These are phyloP conservation scores for Tuber melanosporum DNA, from an alignment of 495 filamentous ascomycete species.

Conservation along the genomic window DNA sequence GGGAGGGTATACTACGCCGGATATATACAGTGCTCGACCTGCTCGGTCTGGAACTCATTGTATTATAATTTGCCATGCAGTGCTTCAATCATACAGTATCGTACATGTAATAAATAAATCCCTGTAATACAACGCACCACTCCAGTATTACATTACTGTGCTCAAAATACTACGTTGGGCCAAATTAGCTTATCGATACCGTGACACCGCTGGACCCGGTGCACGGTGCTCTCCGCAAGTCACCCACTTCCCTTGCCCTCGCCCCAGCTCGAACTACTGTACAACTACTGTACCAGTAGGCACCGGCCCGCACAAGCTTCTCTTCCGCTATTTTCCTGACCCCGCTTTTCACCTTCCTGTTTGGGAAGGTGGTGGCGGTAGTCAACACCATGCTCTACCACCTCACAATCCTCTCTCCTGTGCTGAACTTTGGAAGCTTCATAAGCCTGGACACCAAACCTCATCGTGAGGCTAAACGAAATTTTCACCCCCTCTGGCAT, in stretches of 20 bases:
- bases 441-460: too few species aligned
- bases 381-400: too few species aligned
- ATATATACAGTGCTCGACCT: neutral
- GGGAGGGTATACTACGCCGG: neutral
- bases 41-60: neutral
- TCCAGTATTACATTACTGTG: neutral
- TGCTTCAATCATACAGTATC: neutral
- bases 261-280: neutral
- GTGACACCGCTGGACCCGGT: neutral
- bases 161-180: neutral
- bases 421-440: too few species aligned
- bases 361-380: too few species aligned
- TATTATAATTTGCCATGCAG: neutral
- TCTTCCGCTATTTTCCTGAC: too few species aligned
- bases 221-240: neutral
- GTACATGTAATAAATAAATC: neutral
- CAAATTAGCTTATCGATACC: neutral
- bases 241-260: neutral
- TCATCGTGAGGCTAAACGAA: too few species aligned
- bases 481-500: too few species aligned
- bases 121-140: neutral
- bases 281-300: too few species aligned
- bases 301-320: neutral
- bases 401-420: too few species aligned
- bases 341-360: too few species aligned